These are phyloP conservation scores for Symbiodinium pilosum DNA, from an alignment of 73 alveolate species.

Conservation along the genomic window DNA sequence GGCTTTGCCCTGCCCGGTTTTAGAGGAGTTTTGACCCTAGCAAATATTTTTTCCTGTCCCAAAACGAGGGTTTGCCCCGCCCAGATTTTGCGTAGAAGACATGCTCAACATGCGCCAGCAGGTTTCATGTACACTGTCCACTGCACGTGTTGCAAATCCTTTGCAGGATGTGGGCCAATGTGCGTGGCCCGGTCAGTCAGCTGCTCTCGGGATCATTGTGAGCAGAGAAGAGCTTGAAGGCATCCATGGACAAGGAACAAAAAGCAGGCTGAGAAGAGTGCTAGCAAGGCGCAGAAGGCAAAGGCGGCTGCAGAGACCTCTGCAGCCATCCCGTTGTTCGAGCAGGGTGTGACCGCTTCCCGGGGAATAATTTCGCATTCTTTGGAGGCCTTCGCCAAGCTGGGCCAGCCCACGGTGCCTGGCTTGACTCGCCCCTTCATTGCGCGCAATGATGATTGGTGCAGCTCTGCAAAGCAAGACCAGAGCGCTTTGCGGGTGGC, in stretches of 20 bases:
- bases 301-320: not conserved
- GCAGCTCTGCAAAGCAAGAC: not conserved
- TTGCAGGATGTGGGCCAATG: not conserved
- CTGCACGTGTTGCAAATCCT: no score
- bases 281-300: not conserved
- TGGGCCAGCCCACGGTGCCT: not conserved
- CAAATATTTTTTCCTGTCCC: no score
- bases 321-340: not conserved
- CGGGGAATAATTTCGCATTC: not conserved
- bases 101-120: no score
- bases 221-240: not conserved
- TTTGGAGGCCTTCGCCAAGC: not conserved
- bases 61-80: no score
- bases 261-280: not conserved
- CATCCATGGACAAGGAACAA: not conserved
- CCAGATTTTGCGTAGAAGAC: no score
- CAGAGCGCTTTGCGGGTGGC: not conserved
- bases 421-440: slow-evolving; percentile 24
- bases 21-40: no score
- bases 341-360: not conserved
- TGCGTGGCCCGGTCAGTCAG: not conserved
- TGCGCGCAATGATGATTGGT: not conserved
- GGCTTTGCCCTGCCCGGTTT: no score
- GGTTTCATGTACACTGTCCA: no score
- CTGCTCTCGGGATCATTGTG: not conserved